Conservation (phyloP, 805 yeast species). For the Yarrowia phangngaensis region DNA sequence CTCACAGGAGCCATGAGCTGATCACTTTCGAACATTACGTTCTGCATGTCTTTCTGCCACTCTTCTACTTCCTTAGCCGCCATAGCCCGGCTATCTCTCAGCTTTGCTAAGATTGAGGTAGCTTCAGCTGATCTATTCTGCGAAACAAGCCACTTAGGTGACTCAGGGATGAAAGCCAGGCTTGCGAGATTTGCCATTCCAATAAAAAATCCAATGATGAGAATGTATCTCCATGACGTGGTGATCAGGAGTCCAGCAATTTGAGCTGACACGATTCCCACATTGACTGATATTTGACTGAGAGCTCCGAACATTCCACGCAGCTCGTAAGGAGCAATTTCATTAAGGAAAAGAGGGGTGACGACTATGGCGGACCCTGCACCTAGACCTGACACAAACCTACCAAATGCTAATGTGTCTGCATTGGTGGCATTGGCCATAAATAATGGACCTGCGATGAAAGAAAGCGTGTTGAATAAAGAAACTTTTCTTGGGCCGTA, state of each 20-base stretch:
- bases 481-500: conserved; percentile 60
- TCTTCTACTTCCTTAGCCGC: conserved; percentile 36
- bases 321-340: conserved; percentile 63
- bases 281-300: conserved; percentile 81
- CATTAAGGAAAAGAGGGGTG: conserved; percentile 77
- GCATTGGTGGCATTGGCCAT: conserved; percentile 52
- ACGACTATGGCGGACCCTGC: conserved; percentile 87
- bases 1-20: conserved; percentile 18
- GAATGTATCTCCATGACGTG: conserved; percentile 69
- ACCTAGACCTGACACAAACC: conserved; percentile 76
- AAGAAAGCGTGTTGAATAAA: conserved; percentile 50
- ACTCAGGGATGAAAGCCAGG: conserved; percentile 52
- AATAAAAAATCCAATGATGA: conserved; percentile 57
- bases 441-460: conserved; percentile 58
- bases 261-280: conserved; percentile 83
- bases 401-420: conserved; percentile 52
- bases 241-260: conserved; percentile 66
- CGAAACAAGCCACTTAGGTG: conserved; percentile 75
- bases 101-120: conserved; percentile 37
- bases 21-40: conserved; percentile 21
- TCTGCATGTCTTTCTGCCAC: conserved; percentile 29
- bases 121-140: conserved; percentile 49
- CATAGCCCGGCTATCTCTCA: conserved; percentile 39
- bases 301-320: conserved; percentile 82
- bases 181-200: conserved; percentile 50